phyloP scores from a whole-genome alignment of 495 filamentous ascomycete genomes.

The Collariella sp. region DNA sequence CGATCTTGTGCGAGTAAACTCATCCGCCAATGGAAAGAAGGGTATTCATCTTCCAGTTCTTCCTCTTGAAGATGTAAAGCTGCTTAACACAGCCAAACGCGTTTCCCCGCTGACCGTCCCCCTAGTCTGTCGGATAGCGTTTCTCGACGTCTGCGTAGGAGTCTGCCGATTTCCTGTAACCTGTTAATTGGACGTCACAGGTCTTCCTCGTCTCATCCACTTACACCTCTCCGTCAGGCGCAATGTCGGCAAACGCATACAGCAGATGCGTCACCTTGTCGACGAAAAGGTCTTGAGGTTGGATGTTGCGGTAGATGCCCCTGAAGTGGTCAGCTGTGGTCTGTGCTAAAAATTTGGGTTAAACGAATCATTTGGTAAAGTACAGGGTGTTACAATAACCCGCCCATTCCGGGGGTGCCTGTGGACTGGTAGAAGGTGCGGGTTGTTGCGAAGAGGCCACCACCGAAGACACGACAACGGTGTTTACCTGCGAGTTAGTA shows the following conservation, averaged over 20 bases:
- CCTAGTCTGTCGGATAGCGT: conserved; percentile 66
- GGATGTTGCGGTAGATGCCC: conserved; percentile 72
- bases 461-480: no score
- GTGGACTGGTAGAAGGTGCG: no score
- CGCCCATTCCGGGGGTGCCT: no score
- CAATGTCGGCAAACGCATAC: conserved; percentile 81
- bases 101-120: conserved; percentile 56
- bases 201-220: conserved; percentile 5
- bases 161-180: conserved; percentile 41
- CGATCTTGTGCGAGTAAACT: conserved; percentile 79
- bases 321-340: conserved; percentile 25
- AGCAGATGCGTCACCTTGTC: conserved; percentile 74
- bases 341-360: no score
- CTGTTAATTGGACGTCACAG: not conserved
- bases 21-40: conserved; percentile 84
- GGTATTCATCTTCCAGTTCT: conserved; percentile 70
- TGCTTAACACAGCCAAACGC: conserved; percentile 80
- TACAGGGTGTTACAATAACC: conserved; percentile 34
- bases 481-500: no score
- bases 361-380: conserved; percentile 40
- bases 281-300: conserved; percentile 70
- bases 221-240: conserved; percentile 73
- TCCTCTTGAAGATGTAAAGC: conserved; percentile 73
- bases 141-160: conserved; percentile 57
- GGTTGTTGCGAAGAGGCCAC: no score